Percentiles rank a stretch among this genome's conserved stretches.
phyloP scores from a whole-genome alignment of 2,329 filamentous ascomycete genomes.

The Pseudogymnoascus sp. region DNA sequence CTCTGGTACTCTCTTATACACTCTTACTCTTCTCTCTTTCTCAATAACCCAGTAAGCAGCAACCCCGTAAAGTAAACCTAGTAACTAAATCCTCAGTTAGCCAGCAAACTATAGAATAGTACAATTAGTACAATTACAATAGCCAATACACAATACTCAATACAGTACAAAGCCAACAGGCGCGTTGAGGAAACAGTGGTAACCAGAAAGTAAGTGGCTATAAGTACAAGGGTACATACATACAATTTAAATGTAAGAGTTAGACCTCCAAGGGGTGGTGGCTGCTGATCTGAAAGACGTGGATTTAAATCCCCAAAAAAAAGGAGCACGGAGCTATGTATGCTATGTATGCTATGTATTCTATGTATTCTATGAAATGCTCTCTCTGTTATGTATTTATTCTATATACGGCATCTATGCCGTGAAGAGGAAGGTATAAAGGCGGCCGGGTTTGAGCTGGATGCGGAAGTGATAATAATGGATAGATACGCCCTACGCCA shows the following conservation, averaged over 20 bases:
- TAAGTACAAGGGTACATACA: slow-evolving; percentile 7
- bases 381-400: not conserved
- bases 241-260: slow-evolving; percentile 7
- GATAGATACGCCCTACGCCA: not conserved
- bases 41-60: not conserved
- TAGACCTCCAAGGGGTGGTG: not conserved
- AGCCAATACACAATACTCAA: not conserved
- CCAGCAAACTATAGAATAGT: not conserved
- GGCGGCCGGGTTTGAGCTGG: not conserved
- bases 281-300: slow-evolving; percentile 2
- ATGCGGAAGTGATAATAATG: slow-evolving; percentile 8
- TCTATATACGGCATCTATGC: not conserved
- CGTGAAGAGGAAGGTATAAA: not conserved
- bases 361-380: not conserved
- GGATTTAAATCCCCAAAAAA: not conserved
- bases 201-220: not conserved
- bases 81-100: not conserved
- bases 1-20: not conserved
- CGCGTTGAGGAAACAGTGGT: slow-evolving; percentile 1
- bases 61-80: not conserved
- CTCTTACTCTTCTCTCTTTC: not conserved
- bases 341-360: not conserved
- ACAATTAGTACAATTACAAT: not conserved
- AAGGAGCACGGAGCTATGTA: not conserved
- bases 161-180: not conserved